Base-by-base conservation (phyloP, 441 rosid genomes). In the Gossypium laxum region DNA sequence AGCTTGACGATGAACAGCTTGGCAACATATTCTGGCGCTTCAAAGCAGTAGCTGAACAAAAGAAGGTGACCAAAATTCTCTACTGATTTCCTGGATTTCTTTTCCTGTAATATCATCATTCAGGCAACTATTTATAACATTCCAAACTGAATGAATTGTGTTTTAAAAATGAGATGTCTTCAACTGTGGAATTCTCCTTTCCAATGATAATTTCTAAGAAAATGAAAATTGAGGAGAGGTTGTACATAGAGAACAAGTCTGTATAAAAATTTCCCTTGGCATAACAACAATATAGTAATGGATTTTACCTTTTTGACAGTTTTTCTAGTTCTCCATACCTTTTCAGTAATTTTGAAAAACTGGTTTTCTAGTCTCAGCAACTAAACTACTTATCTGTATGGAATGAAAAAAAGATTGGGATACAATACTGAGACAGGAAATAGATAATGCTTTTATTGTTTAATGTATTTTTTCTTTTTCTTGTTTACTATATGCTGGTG, bases 31-130 rank as follows among this genome's bases (percentile, higher is more conserved):
- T 94, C 83, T 89, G 96, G 97, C 84, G 76, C 57, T 91, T 92
- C 82, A 94, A 94, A 83, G 78, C 85, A 11, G 92, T 92, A 56
- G 98, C 97, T 28, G 98, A 95, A 80, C 85, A 76, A 56, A 92
- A 92, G 82, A 95, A 92, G 98, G 96, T 95, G 60, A 73, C 62
- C 52, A 22, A 22, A 22, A 52, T 32, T 7, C 22, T 52, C 1
- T 14, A 38, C 21, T 34, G 12, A 54, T 54, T 6, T 54, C 38
- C 8, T 52, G 55, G n/a, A 72, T 50, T 51, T 22, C 45, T 14
- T 72, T 45, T 52, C 11, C 2, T 4, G 30, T 50, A 19, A 67
- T 0, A 14, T 67, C 38, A 14, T 47, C 5, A 0, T 67, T 1
- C 0, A 67, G 15, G 15, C 22, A 15, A 26, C 45, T 50, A 15